Evolutionary conservation across 129 eudicot genomes (phyloP), one percentile per base, ranked within the genome.

Genomic region (Mikania micrantha): DNA sequence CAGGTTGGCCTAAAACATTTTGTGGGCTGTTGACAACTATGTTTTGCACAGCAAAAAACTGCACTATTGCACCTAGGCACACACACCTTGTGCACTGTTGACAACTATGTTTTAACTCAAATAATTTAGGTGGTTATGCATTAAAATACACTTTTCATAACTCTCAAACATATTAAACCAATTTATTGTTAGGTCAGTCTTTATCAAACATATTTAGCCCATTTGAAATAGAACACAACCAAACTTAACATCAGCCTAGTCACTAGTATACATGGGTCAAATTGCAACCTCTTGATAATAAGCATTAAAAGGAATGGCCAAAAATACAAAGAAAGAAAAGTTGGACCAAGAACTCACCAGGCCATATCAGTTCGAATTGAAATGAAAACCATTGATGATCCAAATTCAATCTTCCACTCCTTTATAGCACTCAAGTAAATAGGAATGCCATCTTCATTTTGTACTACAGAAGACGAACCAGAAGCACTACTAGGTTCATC

Each of bases 401-500:
- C 99, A 74, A 93, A 82, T 47, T 93, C 99, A 79, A 93, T 89
- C 87, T 84, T 75, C 99, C 99, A 93, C 63, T 93, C 99, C 80
- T 93, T 93, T 13, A 93, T 89, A 40, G 95, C 99, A 64, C 99
- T 93, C 74, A 93, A 64, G 45, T 82, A 93, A 13, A 93, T 75
- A 19, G 96, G 96, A 31, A 93, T 86, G 16, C 99, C 99, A 69
- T 86, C 95, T 66, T 81, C 81, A 58, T 81, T 84, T 22, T 50
- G 74, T 35, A 59, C 72, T 52, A 32, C 85, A 66, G 82, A 58
- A 7, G 85, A 75, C 63, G 85, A 75, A 69, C 81, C 75, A 28
- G 96, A 79, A 69, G 85, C 66, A 38, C 80, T 69, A 57, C 71
- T 52, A 40, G 85, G 41, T 41, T 89, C 99, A 34, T 78, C 75